Conservation (phyloP, 1,284 basidiomycete genomes). For the Testicularia cyperi region DNA sequence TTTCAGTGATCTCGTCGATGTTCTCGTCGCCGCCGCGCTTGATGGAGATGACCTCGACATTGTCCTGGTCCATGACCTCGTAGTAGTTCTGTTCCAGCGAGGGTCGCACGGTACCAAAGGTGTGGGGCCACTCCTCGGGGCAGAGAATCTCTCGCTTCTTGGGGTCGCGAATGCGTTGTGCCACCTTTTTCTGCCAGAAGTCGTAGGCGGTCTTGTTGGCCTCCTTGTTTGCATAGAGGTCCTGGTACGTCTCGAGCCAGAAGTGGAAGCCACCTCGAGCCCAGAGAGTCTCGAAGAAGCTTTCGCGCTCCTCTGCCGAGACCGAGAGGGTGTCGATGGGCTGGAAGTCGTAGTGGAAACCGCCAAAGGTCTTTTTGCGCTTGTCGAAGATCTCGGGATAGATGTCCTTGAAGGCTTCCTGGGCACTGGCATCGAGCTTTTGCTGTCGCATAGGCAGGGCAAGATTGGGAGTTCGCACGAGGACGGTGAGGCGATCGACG, state of each 20-base stretch:
- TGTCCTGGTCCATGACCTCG: slow-evolving; percentile 64
- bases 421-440: slow-evolving; percentile 29
- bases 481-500: slow-evolving; percentile 38
- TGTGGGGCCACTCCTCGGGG: slow-evolving; percentile 41
- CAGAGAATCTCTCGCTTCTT: slow-evolving; percentile 45
- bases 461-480: slow-evolving; percentile 47
- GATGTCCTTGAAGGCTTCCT: slow-evolving; percentile 39
- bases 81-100: slow-evolving; percentile 48
- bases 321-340: slow-evolving; percentile 21
- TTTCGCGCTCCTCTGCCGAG: slow-evolving; percentile 34
- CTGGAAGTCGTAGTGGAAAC: slow-evolving; percentile 47
- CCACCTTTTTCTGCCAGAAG: slow-evolving; percentile 47
- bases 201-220: slow-evolving; percentile 41
- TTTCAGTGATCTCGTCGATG: slow-evolving; percentile 63
- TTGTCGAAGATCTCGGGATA: slow-evolving; percentile 45
- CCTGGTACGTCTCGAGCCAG: slow-evolving; percentile 45
- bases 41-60: slow-evolving; percentile 65
- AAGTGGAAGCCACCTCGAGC: slow-evolving; percentile 35
- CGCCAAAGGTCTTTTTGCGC: slow-evolving; percentile 41
- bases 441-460: slow-evolving; percentile 41
- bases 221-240: slow-evolving; percentile 33
- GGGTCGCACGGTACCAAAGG: slow-evolving; percentile 44
- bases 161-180: slow-evolving; percentile 32
- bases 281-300: slow-evolving; percentile 35
- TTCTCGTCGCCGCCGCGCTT: slow-evolving; percentile 36